A percentile compares a stretch with the other conserved stretches of the same genome.
These are phyloP conservation scores for Parmales sp. DNA, from an alignment of 108 stramenopile genomes.

Conservation along the genomic window DNA sequence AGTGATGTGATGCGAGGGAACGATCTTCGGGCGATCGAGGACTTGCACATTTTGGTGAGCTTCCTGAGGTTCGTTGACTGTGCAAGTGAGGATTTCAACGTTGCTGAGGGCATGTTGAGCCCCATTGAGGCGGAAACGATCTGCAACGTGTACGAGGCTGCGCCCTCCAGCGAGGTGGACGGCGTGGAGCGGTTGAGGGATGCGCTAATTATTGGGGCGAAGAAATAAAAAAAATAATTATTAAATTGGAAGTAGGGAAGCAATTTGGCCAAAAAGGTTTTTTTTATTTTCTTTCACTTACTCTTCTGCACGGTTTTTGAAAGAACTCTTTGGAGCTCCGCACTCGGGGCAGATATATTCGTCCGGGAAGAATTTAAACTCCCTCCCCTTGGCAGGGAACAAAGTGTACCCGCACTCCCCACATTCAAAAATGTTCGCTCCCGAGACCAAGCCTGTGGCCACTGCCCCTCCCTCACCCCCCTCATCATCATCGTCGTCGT, in stretches of 20 bases:
- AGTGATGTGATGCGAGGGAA: conserved; percentile 59
- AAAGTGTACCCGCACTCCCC: conserved; percentile 70
- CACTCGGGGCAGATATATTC: conserved; percentile 77
- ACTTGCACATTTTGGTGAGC: conserved; percentile 50
- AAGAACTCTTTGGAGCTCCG: conserved; percentile 65
- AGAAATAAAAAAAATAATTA: too few species aligned
- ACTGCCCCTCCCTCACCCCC: background rate
- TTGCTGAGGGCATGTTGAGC: too few species aligned
- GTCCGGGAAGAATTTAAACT: conserved; percentile 70
- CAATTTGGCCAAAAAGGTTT: too few species aligned
- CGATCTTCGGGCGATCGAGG: conserved; percentile 50
- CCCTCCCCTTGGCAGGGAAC: conserved; percentile 74
- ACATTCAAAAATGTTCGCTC: conserved; percentile 45
- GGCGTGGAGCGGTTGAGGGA: conserved; percentile 20
- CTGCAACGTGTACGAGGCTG: conserved; percentile 55
- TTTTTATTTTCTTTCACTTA: too few species aligned
- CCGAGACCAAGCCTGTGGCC: background rate
- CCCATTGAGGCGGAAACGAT: conserved; percentile 49
- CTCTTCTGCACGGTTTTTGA: too few species aligned
- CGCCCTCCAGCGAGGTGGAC: conserved; percentile 49
- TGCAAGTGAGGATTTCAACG: conserved; percentile 47
- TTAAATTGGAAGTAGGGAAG: too few species aligned
- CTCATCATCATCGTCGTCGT: background rate
- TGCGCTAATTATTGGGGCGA: too few species aligned
- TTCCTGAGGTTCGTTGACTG: conserved; percentile 68